Percentiles rank a stretch among this genome's conserved stretches.
phyloP scores from a whole-genome alignment of 768 basidiomycete species.

The Phylloporus rhodoxanthus region DNA sequence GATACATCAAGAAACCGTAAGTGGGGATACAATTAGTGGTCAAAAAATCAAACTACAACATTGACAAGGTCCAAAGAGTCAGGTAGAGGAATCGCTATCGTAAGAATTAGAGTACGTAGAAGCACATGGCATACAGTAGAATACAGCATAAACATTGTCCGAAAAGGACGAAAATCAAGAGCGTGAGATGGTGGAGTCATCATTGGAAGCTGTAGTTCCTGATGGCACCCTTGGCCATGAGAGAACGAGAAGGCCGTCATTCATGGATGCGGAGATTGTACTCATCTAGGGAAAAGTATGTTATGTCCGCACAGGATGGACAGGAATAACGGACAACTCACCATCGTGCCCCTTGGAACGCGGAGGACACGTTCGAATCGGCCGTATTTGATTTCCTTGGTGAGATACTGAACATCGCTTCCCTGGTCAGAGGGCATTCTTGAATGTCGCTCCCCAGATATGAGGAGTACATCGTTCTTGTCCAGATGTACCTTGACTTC shows the following conservation, averaged over 20 bases:
- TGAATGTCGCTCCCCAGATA: slow-evolving; percentile 31
- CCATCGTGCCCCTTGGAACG: slow-evolving; percentile 36
- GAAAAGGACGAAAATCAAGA: slow-evolving; percentile 2
- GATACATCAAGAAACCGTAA: neutral
- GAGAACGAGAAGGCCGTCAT: slow-evolving; percentile 35
- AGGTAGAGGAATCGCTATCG: neutral
- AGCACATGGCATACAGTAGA: slow-evolving; percentile 6
- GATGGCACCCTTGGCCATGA: slow-evolving; percentile 34
- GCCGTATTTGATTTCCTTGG: slow-evolving; percentile 38
- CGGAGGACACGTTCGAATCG: slow-evolving; percentile 32
- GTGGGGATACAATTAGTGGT: neutral
- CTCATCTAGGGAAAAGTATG: slow-evolving; percentile 20
- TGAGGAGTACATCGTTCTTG: slow-evolving; percentile 23
- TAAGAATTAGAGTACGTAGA: slow-evolving; percentile 8
- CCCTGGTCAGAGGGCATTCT: slow-evolving; percentile 15
- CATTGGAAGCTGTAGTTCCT: slow-evolving; percentile 8
- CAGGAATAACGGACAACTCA: slow-evolving; percentile 9
- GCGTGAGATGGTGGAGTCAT: neutral
- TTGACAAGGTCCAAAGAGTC: neutral
- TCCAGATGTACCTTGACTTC: slow-evolving; percentile 33
- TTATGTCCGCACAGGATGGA: slow-evolving; percentile 1
- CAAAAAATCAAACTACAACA: neutral
- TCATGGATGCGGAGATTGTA: slow-evolving; percentile 36
- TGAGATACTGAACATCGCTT: slow-evolving; percentile 20
- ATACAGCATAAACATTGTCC: neutral